phyloP scores from a whole-genome alignment of 1,284 basidiomycete genomes.

The Heterobasidion irregulare region DNA sequence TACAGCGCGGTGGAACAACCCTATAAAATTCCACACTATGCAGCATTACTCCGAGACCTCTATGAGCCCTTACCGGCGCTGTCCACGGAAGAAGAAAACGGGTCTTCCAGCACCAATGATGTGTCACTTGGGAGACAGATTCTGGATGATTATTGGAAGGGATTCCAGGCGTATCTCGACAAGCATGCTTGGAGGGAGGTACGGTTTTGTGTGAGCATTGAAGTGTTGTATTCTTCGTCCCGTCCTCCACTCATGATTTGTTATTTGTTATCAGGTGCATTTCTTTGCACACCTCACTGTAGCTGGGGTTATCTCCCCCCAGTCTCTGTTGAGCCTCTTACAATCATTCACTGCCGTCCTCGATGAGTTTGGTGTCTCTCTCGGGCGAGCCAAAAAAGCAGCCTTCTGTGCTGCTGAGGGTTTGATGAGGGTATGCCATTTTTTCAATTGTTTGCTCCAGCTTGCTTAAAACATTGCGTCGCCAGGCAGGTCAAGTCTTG shows the following conservation, averaged over 20 bases:
- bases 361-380: slow-evolving; percentile 86
- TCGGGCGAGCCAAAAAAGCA: slow-evolving; percentile 78
- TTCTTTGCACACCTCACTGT: slow-evolving; percentile 85
- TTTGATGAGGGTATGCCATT: slow-evolving; percentile 56
- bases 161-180: slow-evolving; percentile 81
- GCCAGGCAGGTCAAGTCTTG: slow-evolving; percentile 51
- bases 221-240: slow-evolving; percentile 10
- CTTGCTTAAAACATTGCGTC: background rate
- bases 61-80: slow-evolving; percentile 33
- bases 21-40: slow-evolving; percentile 86
- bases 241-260: background rate
- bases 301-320: slow-evolving; percentile 63
- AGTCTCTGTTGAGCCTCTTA: slow-evolving; percentile 72
- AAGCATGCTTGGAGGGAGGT: slow-evolving; percentile 85
- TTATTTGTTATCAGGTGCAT: slow-evolving; percentile 52
- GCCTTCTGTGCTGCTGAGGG: slow-evolving; percentile 85
- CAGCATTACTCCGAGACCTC: slow-evolving; percentile 69
- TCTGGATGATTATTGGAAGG: slow-evolving; percentile 84
- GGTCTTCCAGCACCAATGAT: slow-evolving; percentile 19
- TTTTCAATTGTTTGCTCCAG: slow-evolving; percentile 2
- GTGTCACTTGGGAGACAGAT: slow-evolving; percentile 63
- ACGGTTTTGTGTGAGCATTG: slow-evolving; percentile 63
- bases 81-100: slow-evolving; percentile 25
- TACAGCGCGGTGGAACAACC: slow-evolving; percentile 77
- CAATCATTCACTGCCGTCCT: slow-evolving; percentile 79